These are phyloP conservation scores for Lojkania enalia DNA, from an alignment of 2,329 filamentous ascomycete genomes.

Conservation along the genomic window DNA sequence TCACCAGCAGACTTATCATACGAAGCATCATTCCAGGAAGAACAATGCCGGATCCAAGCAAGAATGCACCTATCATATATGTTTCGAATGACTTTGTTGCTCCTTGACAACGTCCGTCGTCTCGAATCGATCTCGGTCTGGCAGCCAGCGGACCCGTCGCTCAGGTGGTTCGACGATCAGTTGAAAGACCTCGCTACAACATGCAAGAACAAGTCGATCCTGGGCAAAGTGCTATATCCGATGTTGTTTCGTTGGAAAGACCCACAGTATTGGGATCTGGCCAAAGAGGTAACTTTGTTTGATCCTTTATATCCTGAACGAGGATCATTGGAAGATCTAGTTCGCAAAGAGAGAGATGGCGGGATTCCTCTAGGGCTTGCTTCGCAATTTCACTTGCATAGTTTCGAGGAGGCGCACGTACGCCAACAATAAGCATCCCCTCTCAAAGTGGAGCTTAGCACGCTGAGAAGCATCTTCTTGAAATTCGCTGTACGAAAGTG, in stretches of 20 bases:
- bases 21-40: constrained; percentile 22
- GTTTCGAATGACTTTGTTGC: constrained; percentile 21
- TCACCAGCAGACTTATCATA: constrained; percentile 6
- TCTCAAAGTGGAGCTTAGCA: too few relatives aligned
- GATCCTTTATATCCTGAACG: constrained; percentile 12
- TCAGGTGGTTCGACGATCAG: constrained; percentile 28
- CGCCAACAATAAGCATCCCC: too few relatives aligned
- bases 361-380: constrained; percentile 28
- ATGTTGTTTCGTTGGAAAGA: constrained; percentile 29
- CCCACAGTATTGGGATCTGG: constrained; percentile 26
- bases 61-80: constrained; percentile 33
- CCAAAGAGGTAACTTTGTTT: constrained; percentile 24
- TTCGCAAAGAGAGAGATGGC: constrained; percentile 22
- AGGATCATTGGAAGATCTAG: constrained; percentile 12
- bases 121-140: constrained; percentile 29
- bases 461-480: too few relatives aligned
- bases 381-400: constrained; percentile 29
- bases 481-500: too few relatives aligned
- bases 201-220: constrained; percentile 29
- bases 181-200: constrained; percentile 26
- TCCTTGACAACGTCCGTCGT: constrained; percentile 22
- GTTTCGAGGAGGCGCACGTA: too few relatives aligned
- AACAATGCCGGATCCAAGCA: constrained; percentile 17
- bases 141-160: constrained; percentile 30
- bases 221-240: constrained; percentile 23